Conservation (phyloP, 768 basidiomycete species). For the Termitomyces sp. region DNA sequence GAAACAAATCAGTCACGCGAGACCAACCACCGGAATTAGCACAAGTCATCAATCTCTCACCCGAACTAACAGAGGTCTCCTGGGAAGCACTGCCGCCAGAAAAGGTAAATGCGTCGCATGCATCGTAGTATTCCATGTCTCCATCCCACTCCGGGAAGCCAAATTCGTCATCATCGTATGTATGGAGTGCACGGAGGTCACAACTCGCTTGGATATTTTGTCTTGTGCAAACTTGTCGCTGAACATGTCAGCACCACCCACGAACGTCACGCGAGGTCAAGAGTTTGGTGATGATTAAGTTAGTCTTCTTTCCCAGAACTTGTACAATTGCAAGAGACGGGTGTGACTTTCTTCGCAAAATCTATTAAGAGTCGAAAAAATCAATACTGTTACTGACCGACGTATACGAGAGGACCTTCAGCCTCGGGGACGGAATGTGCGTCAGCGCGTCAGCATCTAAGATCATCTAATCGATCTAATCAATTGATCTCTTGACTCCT, state of each 20-base stretch:
- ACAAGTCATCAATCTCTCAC: neutral
- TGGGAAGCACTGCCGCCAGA: neutral
- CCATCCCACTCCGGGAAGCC: constrained; percentile 3
- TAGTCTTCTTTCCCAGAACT: constrained; percentile 66
- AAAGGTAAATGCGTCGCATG: neutral
- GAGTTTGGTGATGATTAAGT: constrained; percentile 84
- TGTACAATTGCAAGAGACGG: constrained; percentile 47
- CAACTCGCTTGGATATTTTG: constrained; percentile 51
- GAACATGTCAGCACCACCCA: constrained; percentile 78
- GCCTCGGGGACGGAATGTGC: constrained; percentile 78
- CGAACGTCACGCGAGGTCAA: constrained; percentile 69
- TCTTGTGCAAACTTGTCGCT: constrained; percentile 70
- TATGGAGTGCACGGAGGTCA: constrained; percentile 1
- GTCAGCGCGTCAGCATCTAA: too few species aligned
- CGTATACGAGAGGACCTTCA: constrained; percentile 65
- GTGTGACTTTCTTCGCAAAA: constrained; percentile 51
- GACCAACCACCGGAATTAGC: neutral
- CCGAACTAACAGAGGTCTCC: neutral
- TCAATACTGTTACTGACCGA: neutral
- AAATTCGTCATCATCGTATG: constrained; percentile 2
- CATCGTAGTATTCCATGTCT: neutral
- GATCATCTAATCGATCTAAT: too few species aligned
- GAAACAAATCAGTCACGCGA: neutral
- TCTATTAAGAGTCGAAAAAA: constrained; percentile 33
- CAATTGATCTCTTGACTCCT: too few species aligned